A percentile compares a stretch with the other conserved stretches of the same genome.
Evolutionary conservation across 1,139 yeast genomes (phyloP).

Genomic region (Geotrichum australiense): DNA sequence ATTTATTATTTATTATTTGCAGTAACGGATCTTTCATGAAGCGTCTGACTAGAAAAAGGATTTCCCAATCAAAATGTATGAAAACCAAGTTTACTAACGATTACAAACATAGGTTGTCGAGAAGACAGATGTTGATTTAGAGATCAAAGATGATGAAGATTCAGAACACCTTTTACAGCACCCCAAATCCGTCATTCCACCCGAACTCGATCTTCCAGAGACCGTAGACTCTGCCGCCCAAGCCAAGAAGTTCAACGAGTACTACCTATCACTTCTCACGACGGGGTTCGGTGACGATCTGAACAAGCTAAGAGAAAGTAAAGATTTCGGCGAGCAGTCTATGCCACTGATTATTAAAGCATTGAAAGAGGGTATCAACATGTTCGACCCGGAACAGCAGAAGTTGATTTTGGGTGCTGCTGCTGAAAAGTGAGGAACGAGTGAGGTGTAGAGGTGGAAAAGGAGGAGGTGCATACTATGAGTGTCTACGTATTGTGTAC

Average conservation of each 20-base stretch:
- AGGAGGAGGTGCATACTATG: too few species aligned
- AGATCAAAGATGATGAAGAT: constrained; percentile 10
- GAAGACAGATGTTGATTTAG: constrained; percentile 15
- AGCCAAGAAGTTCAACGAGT: constrained; percentile 29
- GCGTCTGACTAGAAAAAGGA: too few species aligned
- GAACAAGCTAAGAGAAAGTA: constrained; percentile 33
- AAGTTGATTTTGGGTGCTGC: constrained; percentile 20
- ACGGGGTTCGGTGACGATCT: constrained; percentile 35
- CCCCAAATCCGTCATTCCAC: constrained; percentile 15
- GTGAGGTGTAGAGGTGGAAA: background rate
- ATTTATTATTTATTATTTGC: too few species aligned
- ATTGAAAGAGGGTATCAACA: constrained; percentile 35
- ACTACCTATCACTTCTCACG: constrained; percentile 32
- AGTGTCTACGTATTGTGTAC: too few species aligned
- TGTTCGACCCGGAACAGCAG: constrained; percentile 33
- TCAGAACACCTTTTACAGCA: constrained; percentile 4
- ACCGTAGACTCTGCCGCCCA: constrained; percentile 9
- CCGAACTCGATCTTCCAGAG: constrained; percentile 8
- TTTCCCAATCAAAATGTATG: too few species aligned
- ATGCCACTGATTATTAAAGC: constrained; percentile 34
- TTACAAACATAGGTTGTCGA: too few species aligned
- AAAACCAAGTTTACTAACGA: too few species aligned
- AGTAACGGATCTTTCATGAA: too few species aligned
- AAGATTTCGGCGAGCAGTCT: constrained; percentile 34
- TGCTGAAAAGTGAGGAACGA: too few species aligned